Evolutionary conservation across 805 yeast genomes (phyloP).

Genomic region (Vanderwaltozyma polyspora): DNA sequence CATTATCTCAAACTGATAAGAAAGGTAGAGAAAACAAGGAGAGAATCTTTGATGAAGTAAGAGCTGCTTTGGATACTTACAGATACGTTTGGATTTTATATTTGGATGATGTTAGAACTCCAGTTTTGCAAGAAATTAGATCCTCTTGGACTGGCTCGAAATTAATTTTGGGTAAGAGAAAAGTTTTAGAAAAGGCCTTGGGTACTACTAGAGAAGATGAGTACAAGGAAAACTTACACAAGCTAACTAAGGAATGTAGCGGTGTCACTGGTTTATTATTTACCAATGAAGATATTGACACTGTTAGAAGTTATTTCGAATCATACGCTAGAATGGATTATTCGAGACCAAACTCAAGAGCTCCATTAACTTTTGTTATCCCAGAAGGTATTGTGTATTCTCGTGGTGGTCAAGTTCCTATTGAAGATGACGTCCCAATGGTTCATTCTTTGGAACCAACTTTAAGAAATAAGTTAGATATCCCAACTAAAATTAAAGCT

Average conservation of each 20-base stretch:
- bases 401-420: constrained; percentile 85
- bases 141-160: constrained; percentile 88
- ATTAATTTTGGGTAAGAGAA: constrained; percentile 80
- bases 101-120: constrained; percentile 89
- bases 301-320: constrained; percentile 81
- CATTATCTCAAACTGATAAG: constrained; percentile 91
- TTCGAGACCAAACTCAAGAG: constrained; percentile 76
- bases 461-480: constrained; percentile 74
- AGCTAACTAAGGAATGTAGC: constrained; percentile 47
- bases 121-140: constrained; percentile 87
- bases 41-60: constrained; percentile 81
- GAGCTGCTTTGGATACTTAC: constrained; percentile 66
- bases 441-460: constrained; percentile 93
- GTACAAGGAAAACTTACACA: constrained; percentile 71
- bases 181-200: constrained; percentile 84
- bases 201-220: constrained; percentile 86
- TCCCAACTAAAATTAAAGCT: constrained; percentile 80
- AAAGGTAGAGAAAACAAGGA: constrained; percentile 90
- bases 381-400: constrained; percentile 91
- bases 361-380: constrained; percentile 74
- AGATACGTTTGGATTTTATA: constrained; percentile 76
- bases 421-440: constrained; percentile 92
- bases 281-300: constrained; percentile 79
- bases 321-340: constrained; percentile 71
- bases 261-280: constrained; percentile 85